Percentiles rank a stretch among this genome's conserved stretches.
Conservation (phyloP, 768 basidiomycete genomes). For the Leccinum subtestaceum region DNA sequence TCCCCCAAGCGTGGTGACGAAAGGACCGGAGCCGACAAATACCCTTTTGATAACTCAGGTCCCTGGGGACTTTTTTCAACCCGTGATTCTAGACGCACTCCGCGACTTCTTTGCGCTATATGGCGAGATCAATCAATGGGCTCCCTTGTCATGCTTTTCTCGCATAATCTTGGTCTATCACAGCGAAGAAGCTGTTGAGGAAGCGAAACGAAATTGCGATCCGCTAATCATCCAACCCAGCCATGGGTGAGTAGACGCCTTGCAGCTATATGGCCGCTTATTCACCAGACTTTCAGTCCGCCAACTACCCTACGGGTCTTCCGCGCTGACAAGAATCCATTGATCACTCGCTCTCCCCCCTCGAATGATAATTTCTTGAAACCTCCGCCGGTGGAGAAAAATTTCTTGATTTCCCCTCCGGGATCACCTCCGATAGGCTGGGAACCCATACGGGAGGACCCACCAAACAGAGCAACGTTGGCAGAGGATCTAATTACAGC, state of each 20-base stretch:
- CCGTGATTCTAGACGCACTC: slow-evolving; percentile 62
- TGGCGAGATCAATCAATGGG: slow-evolving; percentile 89
- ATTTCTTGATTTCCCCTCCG: slow-evolving; percentile 97
- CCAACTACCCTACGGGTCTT: slow-evolving; percentile 61
- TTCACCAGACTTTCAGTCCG: slow-evolving; percentile 36
- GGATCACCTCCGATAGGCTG: slow-evolving; percentile 97
- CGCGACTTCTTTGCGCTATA: slow-evolving; percentile 69
- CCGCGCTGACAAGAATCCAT: slow-evolving; percentile 68
- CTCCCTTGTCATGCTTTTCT: slow-evolving; percentile 76
- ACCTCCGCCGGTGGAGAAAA: slow-evolving; percentile 82
- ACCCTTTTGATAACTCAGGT: slow-evolving; percentile 80
- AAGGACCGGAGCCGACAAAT: slow-evolving; percentile 53
- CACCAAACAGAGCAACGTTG: slow-evolving; percentile 78
- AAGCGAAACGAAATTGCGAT: slow-evolving; percentile 65
- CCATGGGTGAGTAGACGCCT: slow-evolving; percentile 42
- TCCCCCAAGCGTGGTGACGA: background rate
- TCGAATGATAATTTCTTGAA: slow-evolving; percentile 42
- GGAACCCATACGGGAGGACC: slow-evolving; percentile 89
- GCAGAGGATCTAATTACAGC: slow-evolving; percentile 88
- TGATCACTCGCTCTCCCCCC: slow-evolving; percentile 39
- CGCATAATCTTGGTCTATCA: slow-evolving; percentile 82
- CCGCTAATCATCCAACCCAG: slow-evolving; percentile 57
- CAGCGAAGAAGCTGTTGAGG: slow-evolving; percentile 58
- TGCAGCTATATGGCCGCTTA: background rate
- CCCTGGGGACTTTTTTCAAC: slow-evolving; percentile 75